These are phyloP conservation scores for Daedaleopsis sinensis DNA, from an alignment of 768 basidiomycete species.

Conservation along the genomic window DNA sequence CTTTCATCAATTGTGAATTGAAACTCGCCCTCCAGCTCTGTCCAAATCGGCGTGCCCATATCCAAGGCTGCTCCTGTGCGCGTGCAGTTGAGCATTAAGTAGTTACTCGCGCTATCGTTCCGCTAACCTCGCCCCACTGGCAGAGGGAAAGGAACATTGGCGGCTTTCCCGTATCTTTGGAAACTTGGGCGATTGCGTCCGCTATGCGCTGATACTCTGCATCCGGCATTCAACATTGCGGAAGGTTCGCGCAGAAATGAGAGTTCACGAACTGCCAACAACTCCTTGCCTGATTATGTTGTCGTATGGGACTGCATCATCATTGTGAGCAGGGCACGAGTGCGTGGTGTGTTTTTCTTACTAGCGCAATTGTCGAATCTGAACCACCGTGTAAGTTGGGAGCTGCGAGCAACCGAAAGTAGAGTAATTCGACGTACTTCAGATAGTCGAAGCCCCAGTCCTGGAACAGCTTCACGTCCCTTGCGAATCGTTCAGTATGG, in stretches of 20 bases:
- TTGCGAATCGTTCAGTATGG: constrained; percentile 19
- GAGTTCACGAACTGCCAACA: constrained; percentile 26
- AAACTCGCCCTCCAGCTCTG: constrained; percentile 64
- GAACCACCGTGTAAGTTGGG: background rate
- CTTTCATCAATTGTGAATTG: background rate
- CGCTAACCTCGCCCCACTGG: constrained; percentile 64
- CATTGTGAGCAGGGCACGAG: background rate
- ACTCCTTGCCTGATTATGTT: constrained; percentile 22
- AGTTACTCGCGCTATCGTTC: background rate
- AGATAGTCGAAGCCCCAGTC: constrained; percentile 69
- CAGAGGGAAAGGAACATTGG: constrained; percentile 65
- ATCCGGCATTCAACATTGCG: background rate
- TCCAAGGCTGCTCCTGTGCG: constrained; percentile 60
- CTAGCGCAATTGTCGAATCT: constrained; percentile 61
- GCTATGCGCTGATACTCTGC: constrained; percentile 67
- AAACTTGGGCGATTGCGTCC: constrained; percentile 53
- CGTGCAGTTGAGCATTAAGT: constrained; percentile 3
- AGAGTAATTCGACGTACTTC: constrained; percentile 44
- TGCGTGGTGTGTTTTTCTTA: constrained; percentile 32
- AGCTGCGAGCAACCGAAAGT: too few relatives aligned
- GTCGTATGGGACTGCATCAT: constrained; percentile 16
- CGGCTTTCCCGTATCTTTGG: constrained; percentile 49
- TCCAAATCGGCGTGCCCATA: constrained; percentile 61
- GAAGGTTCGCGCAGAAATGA: constrained; percentile 14
- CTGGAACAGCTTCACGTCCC: constrained; percentile 60